Base-by-base conservation (phyloP, 2,329 filamentous ascomycete genomes). In the Neophaeococcomyces mojaviensis region DNA sequence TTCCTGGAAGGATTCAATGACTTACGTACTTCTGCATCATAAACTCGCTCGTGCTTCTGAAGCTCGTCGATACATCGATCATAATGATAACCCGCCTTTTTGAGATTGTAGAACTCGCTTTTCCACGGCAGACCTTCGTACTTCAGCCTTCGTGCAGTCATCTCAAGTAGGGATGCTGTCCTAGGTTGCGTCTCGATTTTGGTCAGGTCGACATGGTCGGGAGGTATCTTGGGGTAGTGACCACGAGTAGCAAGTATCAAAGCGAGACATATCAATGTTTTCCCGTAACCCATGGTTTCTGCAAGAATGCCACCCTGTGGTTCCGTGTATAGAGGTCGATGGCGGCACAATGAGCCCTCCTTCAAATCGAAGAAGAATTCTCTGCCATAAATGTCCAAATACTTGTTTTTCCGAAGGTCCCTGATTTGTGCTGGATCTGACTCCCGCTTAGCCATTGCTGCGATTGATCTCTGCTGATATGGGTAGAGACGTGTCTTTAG, bases 391-490 rank as follows among this genome's bases (percentile, higher is more conserved):
- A 86, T 84, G 40, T 85, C 82, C 2, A 59, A 58, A 1, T 79
- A 69, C 3, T 66, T 55, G 41, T 81, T 74, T 2, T 94, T 68
- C 4, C 89, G 77, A 8, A 89, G 87, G 62, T 96, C 89, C 7
- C 88, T 65, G 4, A 79, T 68, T 22, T 77, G 69, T 4, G 73
- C 72, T 0, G 84, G 79, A 18, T 80, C 74, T 4, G 74, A 65
- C 64, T 97, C 90, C 44, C 83, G 81, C 60, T 92, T 83, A 15
- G 95, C 67, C 88, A 97, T 96, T 22, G 83, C 62, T 3, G 86
- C 86, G 1, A 84, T 83, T 1, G 88, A 90, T 36, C 83, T 77
- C 41, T 82, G 76, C 61, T 97, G 90, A 56, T 94, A 94, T 0
- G 77, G 73, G 59, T 92, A 86, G 0, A 96, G 68, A 0, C 67